These are phyloP conservation scores for Helicocarpus griseus DNA, from an alignment of 2,329 filamentous ascomycete species.

Conservation along the genomic window DNA sequence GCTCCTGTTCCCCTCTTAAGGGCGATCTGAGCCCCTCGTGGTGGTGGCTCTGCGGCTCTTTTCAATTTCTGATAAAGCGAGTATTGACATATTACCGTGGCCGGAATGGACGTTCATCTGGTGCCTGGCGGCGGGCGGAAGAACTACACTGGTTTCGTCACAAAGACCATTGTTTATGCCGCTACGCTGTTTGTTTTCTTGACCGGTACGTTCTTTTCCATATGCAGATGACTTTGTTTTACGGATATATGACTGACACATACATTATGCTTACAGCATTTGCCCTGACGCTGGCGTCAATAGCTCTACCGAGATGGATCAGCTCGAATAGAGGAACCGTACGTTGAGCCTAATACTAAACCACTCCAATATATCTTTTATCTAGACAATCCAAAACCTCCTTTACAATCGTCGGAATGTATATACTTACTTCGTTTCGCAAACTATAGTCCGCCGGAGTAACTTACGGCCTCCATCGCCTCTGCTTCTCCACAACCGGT, in stretches of 20 bases:
- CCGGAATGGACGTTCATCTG: constrained; percentile 33
- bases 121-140: constrained; percentile 32
- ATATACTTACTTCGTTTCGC: not conserved
- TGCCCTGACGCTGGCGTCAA: constrained; percentile 36
- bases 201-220: constrained; percentile 24
- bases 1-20: not conserved
- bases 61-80: not conserved
- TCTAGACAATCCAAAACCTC: not conserved
- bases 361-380: not conserved
- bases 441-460: constrained; percentile 16
- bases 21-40: not conserved
- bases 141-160: constrained; percentile 40
- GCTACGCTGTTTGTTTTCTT: constrained; percentile 36
- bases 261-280: constrained; percentile 24
- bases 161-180: constrained; percentile 40
- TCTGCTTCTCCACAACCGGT: constrained; percentile 56
- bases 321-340: constrained; percentile 38
- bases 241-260: not conserved
- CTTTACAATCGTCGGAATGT: too few relatives aligned
- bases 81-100: not conserved
- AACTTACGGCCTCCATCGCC: constrained; percentile 67
- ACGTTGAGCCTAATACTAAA: too few relatives aligned
- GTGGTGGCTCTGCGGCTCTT: not conserved
- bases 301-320: constrained; percentile 40
- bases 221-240: not conserved